Base-by-base conservation (phyloP, 2,329 filamentous ascomycete genomes). In the Pestalotiopsis sp. region DNA sequence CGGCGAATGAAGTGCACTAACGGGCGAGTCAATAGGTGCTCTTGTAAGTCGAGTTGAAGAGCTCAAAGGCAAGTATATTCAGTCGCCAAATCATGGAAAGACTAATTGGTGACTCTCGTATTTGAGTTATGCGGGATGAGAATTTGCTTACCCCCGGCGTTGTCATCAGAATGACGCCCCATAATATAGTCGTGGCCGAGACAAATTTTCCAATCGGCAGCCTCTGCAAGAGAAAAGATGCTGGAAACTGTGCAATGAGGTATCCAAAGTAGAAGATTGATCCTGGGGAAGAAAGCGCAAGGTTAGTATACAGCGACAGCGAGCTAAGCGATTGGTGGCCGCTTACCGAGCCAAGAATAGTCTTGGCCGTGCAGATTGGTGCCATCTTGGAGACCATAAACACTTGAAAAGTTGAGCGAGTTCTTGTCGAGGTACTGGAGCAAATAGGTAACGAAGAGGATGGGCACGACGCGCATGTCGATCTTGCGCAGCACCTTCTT, bases 261-360 rank as follows among this genome's bases (percentile, higher is more conserved):
- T 81, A 83, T 55, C 83, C 84, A 68, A 86, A 82, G 71, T 85
- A 86, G 74, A 86, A 86, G 65, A 86, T 84, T 13, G 82, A 85
- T 20, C 80, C 80, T 68, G 76, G 69, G 14, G 11, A 38, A n/a
- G n/a, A 20, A 7, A 7, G n/a, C 26, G 26, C 20, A 39, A 17
- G 17, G 35, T 26, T 61, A 39, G 24, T 38, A 20, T 61, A n/a
- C 26, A 17, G 24, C 26, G 30, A 35, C 9, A 35, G 24, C 26
- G 5, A 26, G 17, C 22, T 14, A 13, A 14, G 20, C 40, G 44
- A 26, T 58, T 58, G 56, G 56, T 22, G 9, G 30, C 20, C 52
- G 70, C 67, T 48, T 74, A 79, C 78, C 73, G 10, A 85, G 78
- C 85, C 85, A 87, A 13, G 81, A 82, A 71, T 86, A 88, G 65